Evolutionary conservation across 345 rosid species (phyloP), one percentile per base, ranked within the genome.

Genomic region (Nephelium lappaceum): DNA sequence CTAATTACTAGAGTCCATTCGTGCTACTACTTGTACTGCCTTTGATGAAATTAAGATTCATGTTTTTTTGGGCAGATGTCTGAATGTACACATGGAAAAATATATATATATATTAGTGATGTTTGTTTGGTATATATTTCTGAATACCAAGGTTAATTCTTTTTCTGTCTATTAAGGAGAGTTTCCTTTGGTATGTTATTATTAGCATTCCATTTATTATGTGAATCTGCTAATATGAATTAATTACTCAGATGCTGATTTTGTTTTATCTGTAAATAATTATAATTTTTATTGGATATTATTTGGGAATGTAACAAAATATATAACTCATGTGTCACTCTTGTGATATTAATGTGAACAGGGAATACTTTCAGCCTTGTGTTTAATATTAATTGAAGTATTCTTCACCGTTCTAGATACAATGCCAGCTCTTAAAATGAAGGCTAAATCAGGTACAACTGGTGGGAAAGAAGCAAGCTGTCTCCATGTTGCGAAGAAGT

Each of bases 391-490:
- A 23, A 74, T 74, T 74, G 60, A 73, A 73, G 55, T 21, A 60
- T 73, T 74, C 45, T 16, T 79, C 69, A 25, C 25, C 73, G 51
- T 68, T 74, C 77, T 72, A 80, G 83, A 84, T 80, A 89, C 88
- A 84, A 89, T 91, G 94, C 94, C 94, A 80, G 82, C 91, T 18
- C 55, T 85, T 81, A 86, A 84, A 81, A 89, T 89, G 92, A 89
- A 89, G 87, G 67, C 83, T 80, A 91, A 85, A 77, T 61, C 77
- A 75, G 81, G 86, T 83, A 76, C 69, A 45, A 82, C 80, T 41
- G 72, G 86, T 79, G 49, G 80, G 79, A 78, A 80, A 80, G 92
- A 85, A 84, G 84, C 80, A 65, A 81, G 73, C 51, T 80, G 85
- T 83, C 90, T 89, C 61, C 81, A 78, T 77, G 86, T 91, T 71